Conservation (phyloP, 148 eudicot species). For the Vaccinium darrowii region DNA sequence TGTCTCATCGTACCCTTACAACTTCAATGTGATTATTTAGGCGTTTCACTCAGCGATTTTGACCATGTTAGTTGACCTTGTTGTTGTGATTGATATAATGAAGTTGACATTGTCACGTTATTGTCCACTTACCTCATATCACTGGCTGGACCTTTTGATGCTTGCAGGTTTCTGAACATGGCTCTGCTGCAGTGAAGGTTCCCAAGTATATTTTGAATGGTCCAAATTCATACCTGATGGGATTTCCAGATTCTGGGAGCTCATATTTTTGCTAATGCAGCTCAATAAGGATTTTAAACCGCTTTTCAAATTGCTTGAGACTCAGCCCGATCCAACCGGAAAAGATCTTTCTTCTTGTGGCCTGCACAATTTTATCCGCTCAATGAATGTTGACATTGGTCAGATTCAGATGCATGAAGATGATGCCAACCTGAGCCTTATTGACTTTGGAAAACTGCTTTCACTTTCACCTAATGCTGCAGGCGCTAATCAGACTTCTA, state of each 20-base stretch:
- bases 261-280: constrained; percentile 81
- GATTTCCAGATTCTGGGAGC: constrained; percentile 85
- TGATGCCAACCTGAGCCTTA: constrained; percentile 75
- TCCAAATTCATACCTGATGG: constrained; percentile 64
- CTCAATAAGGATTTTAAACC: constrained; percentile 79
- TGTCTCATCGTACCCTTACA: not conserved
- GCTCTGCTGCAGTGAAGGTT: constrained; percentile 62
- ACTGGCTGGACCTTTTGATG: constrained; percentile 11
- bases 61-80: not conserved
- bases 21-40: not conserved
- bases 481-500: constrained; percentile 41
- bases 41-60: not conserved
- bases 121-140: not conserved
- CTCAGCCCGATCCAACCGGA: constrained; percentile 53
- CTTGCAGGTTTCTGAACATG: constrained; percentile 81
- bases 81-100: not conserved
- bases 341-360: constrained; percentile 45
- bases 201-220: constrained; percentile 56
- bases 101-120: not conserved
- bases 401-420: constrained; percentile 80
- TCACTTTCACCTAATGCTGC: constrained; percentile 35
- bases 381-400: constrained; percentile 62
- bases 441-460: constrained; percentile 51
- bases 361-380: constrained; percentile 44
- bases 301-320: constrained; percentile 70